Percentiles rank a stretch among this genome's conserved stretches.
Conservation (phyloP, 306 rosid genomes). For the Astragalus membranaceus region DNA sequence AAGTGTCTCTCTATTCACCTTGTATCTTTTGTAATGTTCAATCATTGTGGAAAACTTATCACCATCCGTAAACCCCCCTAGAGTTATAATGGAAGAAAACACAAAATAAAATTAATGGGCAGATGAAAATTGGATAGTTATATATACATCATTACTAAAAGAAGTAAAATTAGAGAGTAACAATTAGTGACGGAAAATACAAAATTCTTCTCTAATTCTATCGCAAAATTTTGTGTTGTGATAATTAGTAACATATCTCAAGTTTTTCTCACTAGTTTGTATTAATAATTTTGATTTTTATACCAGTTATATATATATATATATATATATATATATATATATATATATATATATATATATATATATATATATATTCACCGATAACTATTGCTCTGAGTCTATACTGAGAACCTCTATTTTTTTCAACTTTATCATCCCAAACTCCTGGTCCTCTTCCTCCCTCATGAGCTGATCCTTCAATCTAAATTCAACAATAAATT, state of each 20-base stretch:
- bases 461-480: conserved; percentile 14
- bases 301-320: no score
- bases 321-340: no score
- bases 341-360: no score
- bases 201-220: no score
- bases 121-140: neutral
- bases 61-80: neutral
- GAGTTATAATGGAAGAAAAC: neutral
- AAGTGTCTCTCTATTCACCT: neutral
- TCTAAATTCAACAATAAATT: neutral
- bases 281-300: no score
- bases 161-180: no score
- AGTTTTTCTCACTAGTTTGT: no score
- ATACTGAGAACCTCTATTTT: neutral
- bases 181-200: no score
- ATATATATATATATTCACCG: neutral
- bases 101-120: neutral
- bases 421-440: conserved; percentile 10
- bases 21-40: conserved; percentile 23
- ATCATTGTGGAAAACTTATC: conserved; percentile 7
- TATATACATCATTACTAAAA: no score
- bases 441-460: conserved; percentile 20
- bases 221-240: no score
- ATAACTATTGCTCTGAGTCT: neutral
- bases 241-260: no score